Evolutionary conservation across 140 eudicot species (phyloP), one percentile per base, ranked within the genome.

Genomic region (Stevia rebaudiana): DNA sequence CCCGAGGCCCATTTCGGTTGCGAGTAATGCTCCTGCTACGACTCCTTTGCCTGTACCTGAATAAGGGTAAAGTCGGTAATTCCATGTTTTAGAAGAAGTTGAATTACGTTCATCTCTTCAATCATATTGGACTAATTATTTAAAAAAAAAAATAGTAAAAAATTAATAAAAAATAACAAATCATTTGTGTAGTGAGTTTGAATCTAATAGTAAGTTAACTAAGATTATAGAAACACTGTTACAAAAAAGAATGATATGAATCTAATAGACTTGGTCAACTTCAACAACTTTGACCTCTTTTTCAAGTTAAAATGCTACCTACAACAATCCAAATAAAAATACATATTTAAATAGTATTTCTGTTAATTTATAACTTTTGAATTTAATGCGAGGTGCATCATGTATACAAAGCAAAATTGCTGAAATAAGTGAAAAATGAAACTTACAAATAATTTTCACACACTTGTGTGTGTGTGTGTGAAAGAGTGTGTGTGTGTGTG

Each of bases 1-100:
- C 84, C 2, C 57, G 68, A 17, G 30, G 65, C 74, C 84, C 77
- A 35, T 81, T 70, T 21, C 76, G 78, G 67, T 84, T 80, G 63
- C 85, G 86, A 21, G 94, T 81, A 61, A 21, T 31, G 74, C 85
- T 74, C 79, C 94, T 84, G 67, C 98, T 91, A 41, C 91, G 83
- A 65, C 94, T 82, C 81, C 85, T 80, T 71, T 78, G 79, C 58
- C 83, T 74, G 56, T 81, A 82, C 63, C 91, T 85, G 74, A 31
- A 15, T 23, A 69, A 41, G 22, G 57, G 35, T 11, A 59, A 28
- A 41, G 8, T 50, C 10, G n/a, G 59, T 70, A 44, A 25, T 39
- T 37, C 37, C 37, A 15, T 28, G 10, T 40, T 15, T 15, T 24
- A n/a, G n/a, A n/a, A n/a, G n/a, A n/a, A n/a, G n/a, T 31, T 15